Percentiles rank a stretch among this genome's conserved stretches.
Conservation (phyloP, 2,329 filamentous ascomycete genomes). For the Dactylellina leptospora region DNA sequence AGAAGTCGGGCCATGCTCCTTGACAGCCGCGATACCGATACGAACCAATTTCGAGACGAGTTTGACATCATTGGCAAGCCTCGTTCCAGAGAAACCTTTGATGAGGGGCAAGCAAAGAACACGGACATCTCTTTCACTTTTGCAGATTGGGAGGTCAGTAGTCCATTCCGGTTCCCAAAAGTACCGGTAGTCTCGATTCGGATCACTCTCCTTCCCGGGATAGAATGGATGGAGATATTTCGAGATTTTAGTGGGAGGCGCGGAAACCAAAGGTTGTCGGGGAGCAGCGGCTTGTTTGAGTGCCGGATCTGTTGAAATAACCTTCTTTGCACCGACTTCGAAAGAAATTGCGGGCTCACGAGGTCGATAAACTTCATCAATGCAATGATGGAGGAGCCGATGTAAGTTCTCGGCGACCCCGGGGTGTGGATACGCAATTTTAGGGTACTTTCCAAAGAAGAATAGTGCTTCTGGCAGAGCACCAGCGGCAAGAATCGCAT, state of each 20-base stretch:
- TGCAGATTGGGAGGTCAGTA: slow-evolving; percentile 90
- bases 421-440: slow-evolving; percentile 85
- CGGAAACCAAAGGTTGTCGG: slow-evolving; percentile 73
- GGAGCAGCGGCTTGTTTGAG: slow-evolving; percentile 68
- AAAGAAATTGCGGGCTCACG: slow-evolving; percentile 69
- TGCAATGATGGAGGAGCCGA: slow-evolving; percentile 81
- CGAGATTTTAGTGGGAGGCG: slow-evolving; percentile 61
- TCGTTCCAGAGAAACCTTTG: slow-evolving; percentile 83
- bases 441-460: slow-evolving; percentile 89
- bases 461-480: slow-evolving; percentile 92
- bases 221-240: slow-evolving; percentile 50
- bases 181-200: slow-evolving; percentile 74
- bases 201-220: slow-evolving; percentile 36
- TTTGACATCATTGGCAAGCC: slow-evolving; percentile 82
- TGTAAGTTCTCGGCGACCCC: slow-evolving; percentile 83
- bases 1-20: slow-evolving; percentile 39
- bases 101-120: slow-evolving; percentile 74
- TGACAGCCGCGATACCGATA: slow-evolving; percentile 80
- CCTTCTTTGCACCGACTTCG: slow-evolving; percentile 61
- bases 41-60: slow-evolving; percentile 83
- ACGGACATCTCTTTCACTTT: slow-evolving; percentile 81
- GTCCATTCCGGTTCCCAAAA: slow-evolving; percentile 94
- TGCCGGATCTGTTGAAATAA: slow-evolving; percentile 52
- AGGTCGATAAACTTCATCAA: slow-evolving; percentile 76
- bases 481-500: slow-evolving; percentile 86